Evolutionary conservation across 2,329 filamentous ascomycete species (phyloP).

Genomic region (Colletotrichum orchidophilum): DNA sequence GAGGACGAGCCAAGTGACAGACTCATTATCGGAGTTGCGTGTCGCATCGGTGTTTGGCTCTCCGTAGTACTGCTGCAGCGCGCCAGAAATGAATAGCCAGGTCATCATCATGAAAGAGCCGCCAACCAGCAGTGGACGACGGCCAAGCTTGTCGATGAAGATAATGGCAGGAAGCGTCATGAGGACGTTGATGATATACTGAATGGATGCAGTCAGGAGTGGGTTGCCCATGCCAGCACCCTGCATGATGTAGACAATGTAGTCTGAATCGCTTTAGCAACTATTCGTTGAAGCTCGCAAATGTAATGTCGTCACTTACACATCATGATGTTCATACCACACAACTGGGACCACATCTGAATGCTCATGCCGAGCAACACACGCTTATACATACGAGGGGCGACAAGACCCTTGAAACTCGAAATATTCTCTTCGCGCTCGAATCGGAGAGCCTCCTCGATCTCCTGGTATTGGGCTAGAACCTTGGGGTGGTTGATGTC

Average conservation of each 20-base stretch:
- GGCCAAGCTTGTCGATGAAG: slow-evolving; percentile 67
- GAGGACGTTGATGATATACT: slow-evolving; percentile 71
- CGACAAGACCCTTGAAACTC: slow-evolving; percentile 59
- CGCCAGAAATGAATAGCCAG: slow-evolving; percentile 71
- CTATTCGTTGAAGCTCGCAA: too few species aligned
- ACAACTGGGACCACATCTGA: slow-evolving; percentile 68
- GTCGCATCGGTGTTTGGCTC: slow-evolving; percentile 53
- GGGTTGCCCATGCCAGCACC: slow-evolving; percentile 64
- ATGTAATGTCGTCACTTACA: slow-evolving; percentile 38
- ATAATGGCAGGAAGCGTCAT: slow-evolving; percentile 69
- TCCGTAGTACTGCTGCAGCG: slow-evolving; percentile 69
- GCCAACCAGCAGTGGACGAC: slow-evolving; percentile 63
- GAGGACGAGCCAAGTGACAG: slow-evolving; percentile 67
- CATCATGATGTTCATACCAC: slow-evolving; percentile 70
- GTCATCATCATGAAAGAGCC: slow-evolving; percentile 68
- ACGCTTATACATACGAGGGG: slow-evolving; percentile 63
- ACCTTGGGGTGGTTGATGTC: slow-evolving; percentile 67
- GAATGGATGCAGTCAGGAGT: slow-evolving; percentile 68
- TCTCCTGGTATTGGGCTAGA: slow-evolving; percentile 70
- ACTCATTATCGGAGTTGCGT: slow-evolving; percentile 49
- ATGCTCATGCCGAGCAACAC: slow-evolving; percentile 66
- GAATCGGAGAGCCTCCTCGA: slow-evolving; percentile 62
- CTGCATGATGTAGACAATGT: slow-evolving; percentile 70
- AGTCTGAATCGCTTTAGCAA: slow-evolving; percentile 46
- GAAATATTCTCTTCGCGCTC: slow-evolving; percentile 61